A percentile compares a stretch with the other conserved stretches of the same genome.
Evolutionary conservation across 106 monocot genomes (phyloP).

Genomic region (Acorus gramineus): DNA sequence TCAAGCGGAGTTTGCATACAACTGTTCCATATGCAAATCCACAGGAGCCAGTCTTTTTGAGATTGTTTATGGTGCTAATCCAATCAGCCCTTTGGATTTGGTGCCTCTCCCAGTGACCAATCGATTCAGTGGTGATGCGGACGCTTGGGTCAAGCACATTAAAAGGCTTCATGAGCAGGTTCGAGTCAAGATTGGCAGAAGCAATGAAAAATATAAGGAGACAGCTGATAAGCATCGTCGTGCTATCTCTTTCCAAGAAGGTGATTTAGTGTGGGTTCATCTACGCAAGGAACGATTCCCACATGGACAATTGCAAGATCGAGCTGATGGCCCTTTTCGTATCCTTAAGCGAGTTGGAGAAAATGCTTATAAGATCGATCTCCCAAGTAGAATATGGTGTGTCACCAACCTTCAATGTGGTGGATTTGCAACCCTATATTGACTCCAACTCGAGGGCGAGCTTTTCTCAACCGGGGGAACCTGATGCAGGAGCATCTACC

Average conservation of each 20-base stretch:
- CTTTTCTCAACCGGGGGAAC: too few species aligned
- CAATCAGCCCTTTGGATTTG: slow-evolving; percentile 1
- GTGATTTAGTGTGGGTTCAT: slow-evolving; percentile 8
- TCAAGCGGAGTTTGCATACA: slow-evolving; percentile 10
- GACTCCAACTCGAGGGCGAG: too few species aligned
- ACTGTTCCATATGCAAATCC: background rate
- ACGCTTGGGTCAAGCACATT: background rate
- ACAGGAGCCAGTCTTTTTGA: background rate
- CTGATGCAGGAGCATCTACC: too few species aligned
- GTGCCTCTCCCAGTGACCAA: background rate
- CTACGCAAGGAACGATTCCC: background rate
- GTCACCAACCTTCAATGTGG: background rate
- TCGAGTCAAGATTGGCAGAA: background rate
- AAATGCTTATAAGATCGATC: background rate
- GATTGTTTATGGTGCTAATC: background rate
- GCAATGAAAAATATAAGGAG: slow-evolving; percentile 2
- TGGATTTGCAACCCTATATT: too few species aligned
- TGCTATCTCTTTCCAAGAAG: background rate
- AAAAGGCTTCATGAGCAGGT: background rate
- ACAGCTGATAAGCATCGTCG: slow-evolving; percentile 1
- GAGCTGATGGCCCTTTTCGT: background rate
- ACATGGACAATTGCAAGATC: background rate
- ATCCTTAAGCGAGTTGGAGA: background rate
- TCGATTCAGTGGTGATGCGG: background rate
- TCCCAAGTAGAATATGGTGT: background rate